A percentile compares a stretch with the other conserved stretches of the same genome.
phyloP scores from a whole-genome alignment of 805 yeast species.

The Wickerhamiella shivajii region DNA sequence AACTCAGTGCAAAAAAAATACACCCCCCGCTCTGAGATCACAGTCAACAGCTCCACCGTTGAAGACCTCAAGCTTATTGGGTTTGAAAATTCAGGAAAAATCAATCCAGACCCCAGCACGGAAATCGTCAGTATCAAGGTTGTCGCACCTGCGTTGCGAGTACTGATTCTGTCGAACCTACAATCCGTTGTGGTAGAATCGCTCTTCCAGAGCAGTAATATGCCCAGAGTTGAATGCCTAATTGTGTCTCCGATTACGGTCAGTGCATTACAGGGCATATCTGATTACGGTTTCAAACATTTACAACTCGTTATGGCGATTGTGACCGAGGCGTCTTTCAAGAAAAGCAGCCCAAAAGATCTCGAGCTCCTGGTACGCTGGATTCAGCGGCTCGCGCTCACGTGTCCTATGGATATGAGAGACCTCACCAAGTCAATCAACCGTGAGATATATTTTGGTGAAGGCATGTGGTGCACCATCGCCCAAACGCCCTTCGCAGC shows the following conservation, averaged over 20 bases:
- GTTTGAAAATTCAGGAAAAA: neutral
- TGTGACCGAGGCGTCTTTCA: constrained; percentile 1
- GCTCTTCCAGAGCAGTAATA: neutral
- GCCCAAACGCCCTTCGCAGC: constrained; percentile 5
- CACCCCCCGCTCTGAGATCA: neutral
- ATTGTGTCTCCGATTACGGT: neutral
- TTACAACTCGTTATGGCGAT: constrained; percentile 1
- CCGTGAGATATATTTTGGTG: constrained; percentile 4
- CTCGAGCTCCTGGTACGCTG: constrained; percentile 1
- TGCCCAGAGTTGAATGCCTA: constrained; percentile 1
- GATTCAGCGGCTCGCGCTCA: constrained; percentile 2
- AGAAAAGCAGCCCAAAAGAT: neutral
- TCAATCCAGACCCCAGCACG: neutral
- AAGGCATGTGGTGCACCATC: constrained; percentile 6
- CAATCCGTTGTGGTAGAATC: neutral
- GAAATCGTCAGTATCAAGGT: neutral
- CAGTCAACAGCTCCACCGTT: neutral
- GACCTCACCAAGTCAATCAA: constrained; percentile 1
- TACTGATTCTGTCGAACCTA: neutral
- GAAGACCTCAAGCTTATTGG: constrained; percentile 7
- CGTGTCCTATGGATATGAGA: constrained; percentile 4
- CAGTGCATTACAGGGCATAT: neutral
- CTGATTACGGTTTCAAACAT: neutral
- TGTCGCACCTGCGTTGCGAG: neutral
- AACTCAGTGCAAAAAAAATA: neutral